Evolutionary conservation across 257 asterid species (phyloP).

Genomic region (Solanum dulcamara): DNA sequence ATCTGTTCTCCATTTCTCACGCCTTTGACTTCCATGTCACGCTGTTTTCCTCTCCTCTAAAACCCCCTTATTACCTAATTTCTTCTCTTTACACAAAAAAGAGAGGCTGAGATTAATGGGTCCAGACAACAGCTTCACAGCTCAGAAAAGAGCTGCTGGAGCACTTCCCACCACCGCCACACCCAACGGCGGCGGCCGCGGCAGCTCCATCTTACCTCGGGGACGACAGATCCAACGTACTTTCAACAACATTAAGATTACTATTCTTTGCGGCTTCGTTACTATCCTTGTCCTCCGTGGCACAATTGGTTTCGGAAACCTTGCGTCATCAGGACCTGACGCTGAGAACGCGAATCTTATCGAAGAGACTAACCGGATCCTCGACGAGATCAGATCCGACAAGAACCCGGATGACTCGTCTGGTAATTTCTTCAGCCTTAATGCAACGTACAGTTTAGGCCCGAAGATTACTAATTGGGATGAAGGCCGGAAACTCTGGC

Average conservation of each 20-base stretch:
- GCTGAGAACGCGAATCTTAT: constrained; percentile 47
- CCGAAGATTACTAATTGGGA: constrained; percentile 67
- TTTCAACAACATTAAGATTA: constrained; percentile 68
- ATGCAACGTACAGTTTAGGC: constrained; percentile 45
- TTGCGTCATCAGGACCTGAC: constrained; percentile 51
- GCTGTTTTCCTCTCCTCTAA: not conserved
- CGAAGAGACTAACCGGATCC: constrained; percentile 64
- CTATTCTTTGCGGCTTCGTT: constrained; percentile 73
- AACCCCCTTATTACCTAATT: not conserved
- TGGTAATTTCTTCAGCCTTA: constrained; percentile 18
- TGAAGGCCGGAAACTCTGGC: constrained; percentile 59
- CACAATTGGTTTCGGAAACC: constrained; percentile 69
- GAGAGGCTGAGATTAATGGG: constrained; percentile 26
- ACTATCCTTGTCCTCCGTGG: constrained; percentile 85
- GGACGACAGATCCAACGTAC: constrained; percentile 68
- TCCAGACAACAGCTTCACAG: constrained; percentile 40
- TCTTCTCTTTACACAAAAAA: not conserved
- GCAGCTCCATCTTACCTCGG: constrained; percentile 39
- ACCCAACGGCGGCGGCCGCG: constrained; percentile 30
- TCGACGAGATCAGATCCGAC: constrained; percentile 68
- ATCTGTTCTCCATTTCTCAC: constrained; percentile 10
- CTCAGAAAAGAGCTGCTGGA: constrained; percentile 55
- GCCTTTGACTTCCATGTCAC: not conserved
- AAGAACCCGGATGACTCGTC: constrained; percentile 42
- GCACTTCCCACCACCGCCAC: constrained; percentile 34